Percentiles rank a stretch among this genome's conserved stretches.
phyloP scores from a whole-genome alignment of 768 basidiomycete genomes.

The Aureoboletus auriporus region DNA sequence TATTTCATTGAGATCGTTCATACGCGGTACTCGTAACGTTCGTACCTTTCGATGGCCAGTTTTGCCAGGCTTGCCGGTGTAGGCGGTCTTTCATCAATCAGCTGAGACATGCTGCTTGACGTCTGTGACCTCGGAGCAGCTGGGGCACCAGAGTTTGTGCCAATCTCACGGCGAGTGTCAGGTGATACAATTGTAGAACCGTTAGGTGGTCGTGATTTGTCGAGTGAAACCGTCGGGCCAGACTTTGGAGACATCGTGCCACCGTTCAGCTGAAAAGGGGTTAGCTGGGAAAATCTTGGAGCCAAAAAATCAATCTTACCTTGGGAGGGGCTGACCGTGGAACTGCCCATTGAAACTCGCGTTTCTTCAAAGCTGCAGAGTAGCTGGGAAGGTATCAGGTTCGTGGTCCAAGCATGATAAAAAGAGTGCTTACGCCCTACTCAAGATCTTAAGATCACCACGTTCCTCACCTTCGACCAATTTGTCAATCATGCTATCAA shows the following conservation, averaged over 20 bases:
- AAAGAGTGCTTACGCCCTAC: constrained; percentile 54
- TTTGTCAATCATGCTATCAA: constrained; percentile 60
- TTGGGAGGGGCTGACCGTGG: constrained; percentile 29
- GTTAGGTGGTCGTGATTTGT: constrained; percentile 36
- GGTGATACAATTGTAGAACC: constrained; percentile 31
- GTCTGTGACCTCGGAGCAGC: constrained; percentile 56
- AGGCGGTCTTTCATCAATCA: constrained; percentile 28
- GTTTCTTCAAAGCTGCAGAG: constrained; percentile 70
- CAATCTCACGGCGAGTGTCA: constrained; percentile 36
- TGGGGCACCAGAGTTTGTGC: constrained; percentile 27
- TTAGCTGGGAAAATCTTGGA: neutral
- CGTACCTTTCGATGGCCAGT: constrained; percentile 64
- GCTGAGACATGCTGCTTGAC: constrained; percentile 25
- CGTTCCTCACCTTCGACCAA: constrained; percentile 75
- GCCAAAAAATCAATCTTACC: constrained; percentile 20
- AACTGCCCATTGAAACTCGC: constrained; percentile 54
- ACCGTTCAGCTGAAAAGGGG: constrained; percentile 23
- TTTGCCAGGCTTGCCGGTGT: constrained; percentile 42
- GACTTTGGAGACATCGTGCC: constrained; percentile 27
- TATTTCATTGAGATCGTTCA: constrained; percentile 5
- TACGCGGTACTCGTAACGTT: neutral
- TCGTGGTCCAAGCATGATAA: neutral
- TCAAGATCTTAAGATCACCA: constrained; percentile 79
- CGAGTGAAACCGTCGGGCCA: constrained; percentile 23
- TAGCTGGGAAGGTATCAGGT: constrained; percentile 42